Base-by-base conservation (phyloP, 257 asterid genomes). In the Echites panduratus region DNA sequence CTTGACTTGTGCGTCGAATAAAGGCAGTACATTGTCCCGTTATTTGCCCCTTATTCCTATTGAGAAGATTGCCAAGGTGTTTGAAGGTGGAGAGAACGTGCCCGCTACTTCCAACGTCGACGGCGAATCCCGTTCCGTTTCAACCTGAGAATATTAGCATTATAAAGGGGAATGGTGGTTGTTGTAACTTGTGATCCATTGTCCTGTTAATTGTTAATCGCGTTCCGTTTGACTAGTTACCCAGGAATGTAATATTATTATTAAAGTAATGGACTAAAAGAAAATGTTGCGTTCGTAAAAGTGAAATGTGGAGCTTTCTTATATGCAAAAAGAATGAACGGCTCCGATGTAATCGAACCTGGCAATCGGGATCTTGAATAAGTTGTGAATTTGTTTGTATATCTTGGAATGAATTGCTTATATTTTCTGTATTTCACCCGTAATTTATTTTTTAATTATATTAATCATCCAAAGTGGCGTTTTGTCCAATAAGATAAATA, bases 41-140 rank as follows among this genome's bases (percentile, higher is more conserved):
- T 92, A 85, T 75, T 58, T 92, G 69, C 98, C 97, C 4, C 26
- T 81, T 14, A 84, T 92, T 62, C 95, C 96, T 52, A 70, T 83
- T 0, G 96, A 86, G 69, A 88, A 82, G 80, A 92, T 92, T 11
- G 90, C 84, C 5, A 90, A 90, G 70, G 73, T 77, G 40, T 90
- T 92, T 68, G 84, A 76, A 58, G 82, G 82, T 58, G 81, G 66
- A 17, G 87, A 79, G 48, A 54, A 74, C 35, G 84, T 68, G 79
- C 78, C 84, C 13, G 11, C 40, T 43, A 54, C 49, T 26, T 66
- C 78, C 29, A 52, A 26, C 52, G 57, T 29, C 4, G 57, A 8
- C 40, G 45, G 9, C 0, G 72, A 74, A 38, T 22, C 57, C 13
- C 48, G 27, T 40, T 19, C 72, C 17, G 73, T 29, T 44, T 41